phyloP scores from a whole-genome alignment of 257 asterid species.

The Eustoma russellianum region DNA sequence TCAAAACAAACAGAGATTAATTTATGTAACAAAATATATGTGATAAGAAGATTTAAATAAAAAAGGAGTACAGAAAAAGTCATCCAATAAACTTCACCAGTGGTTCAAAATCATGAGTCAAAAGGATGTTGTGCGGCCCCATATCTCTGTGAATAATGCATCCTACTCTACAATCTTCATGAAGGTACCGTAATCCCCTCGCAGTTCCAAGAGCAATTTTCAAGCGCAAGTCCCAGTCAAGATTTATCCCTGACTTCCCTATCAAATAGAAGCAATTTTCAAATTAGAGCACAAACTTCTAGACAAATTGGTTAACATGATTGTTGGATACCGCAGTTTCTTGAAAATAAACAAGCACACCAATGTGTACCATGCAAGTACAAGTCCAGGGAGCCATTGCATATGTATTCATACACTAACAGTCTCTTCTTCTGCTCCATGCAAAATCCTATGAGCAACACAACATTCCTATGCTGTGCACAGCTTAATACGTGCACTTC shows the following conservation, averaged over 20 bases:
- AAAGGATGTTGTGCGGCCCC: slow-evolving; percentile 73
- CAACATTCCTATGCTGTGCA: slow-evolving; percentile 92
- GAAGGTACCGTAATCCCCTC: slow-evolving; percentile 88
- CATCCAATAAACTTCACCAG: slow-evolving; percentile 28
- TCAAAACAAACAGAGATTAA: no score
- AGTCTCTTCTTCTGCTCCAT: slow-evolving; percentile 53
- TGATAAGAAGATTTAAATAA: no score
- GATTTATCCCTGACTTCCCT: slow-evolving; percentile 36
- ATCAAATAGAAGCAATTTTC: slow-evolving; percentile 12
- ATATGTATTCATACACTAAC: slow-evolving; percentile 74
- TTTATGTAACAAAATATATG: no score
- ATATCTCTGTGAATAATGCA: slow-evolving; percentile 68
- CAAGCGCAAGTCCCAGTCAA: slow-evolving; percentile 64
- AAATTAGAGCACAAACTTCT: background rate
- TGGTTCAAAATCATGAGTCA: slow-evolving; percentile 90
- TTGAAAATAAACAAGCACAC: slow-evolving; percentile 4
- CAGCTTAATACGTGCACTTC: slow-evolving; percentile 80
- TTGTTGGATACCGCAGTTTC: background rate
- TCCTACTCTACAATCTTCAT: slow-evolving; percentile 95
- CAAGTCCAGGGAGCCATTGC: slow-evolving; percentile 74
- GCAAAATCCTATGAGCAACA: slow-evolving; percentile 77
- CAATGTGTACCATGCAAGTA: slow-evolving; percentile 63
- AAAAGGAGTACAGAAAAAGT: no score
- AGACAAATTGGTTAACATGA: background rate
- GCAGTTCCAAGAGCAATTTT: slow-evolving; percentile 85